Evolutionary conservation across 2,329 filamentous ascomycete species (phyloP).

Genomic region (Beauveria asiatica): DNA sequence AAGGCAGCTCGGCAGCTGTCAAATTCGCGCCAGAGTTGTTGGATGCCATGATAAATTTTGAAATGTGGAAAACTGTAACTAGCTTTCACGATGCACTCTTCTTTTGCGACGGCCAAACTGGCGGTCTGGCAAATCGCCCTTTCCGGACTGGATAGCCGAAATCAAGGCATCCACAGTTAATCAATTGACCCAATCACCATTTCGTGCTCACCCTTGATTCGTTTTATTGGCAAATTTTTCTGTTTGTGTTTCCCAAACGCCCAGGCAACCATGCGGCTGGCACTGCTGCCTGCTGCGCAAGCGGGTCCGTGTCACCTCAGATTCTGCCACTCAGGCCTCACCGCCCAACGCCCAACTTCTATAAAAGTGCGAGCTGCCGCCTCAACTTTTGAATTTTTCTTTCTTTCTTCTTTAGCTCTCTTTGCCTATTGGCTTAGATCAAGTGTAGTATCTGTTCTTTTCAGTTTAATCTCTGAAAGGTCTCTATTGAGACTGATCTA

Average conservation of each 20-base stretch:
- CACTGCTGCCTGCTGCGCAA: background rate
- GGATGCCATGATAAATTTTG: too few relatives aligned
- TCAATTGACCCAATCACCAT: background rate
- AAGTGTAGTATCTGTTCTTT: constrained; percentile 97
- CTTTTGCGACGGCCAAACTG: background rate
- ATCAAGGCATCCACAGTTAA: background rate
- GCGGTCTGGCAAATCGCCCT: background rate
- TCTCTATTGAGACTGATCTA: constrained; percentile 59
- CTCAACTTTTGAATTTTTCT: constrained; percentile 17
- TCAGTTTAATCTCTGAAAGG: constrained; percentile 95
- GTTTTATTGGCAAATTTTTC: background rate
- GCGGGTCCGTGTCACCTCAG: background rate
- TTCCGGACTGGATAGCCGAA: background rate
- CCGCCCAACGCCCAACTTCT: constrained; percentile 15
- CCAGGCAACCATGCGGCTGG: background rate
- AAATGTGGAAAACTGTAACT: too few relatives aligned
- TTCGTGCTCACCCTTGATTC: background rate
- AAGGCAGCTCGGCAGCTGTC: too few relatives aligned
- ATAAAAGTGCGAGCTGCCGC: constrained; percentile 20
- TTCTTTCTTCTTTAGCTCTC: constrained; percentile 33
- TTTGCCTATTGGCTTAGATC: constrained; percentile 68
- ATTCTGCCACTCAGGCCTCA: constrained; percentile 10
- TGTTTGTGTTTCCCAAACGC: background rate
- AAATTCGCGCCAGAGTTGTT: too few relatives aligned
- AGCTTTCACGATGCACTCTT: too few relatives aligned